Conservation (phyloP, 1,284 basidiomycete genomes). For the Trichosporon sp. region DNA sequence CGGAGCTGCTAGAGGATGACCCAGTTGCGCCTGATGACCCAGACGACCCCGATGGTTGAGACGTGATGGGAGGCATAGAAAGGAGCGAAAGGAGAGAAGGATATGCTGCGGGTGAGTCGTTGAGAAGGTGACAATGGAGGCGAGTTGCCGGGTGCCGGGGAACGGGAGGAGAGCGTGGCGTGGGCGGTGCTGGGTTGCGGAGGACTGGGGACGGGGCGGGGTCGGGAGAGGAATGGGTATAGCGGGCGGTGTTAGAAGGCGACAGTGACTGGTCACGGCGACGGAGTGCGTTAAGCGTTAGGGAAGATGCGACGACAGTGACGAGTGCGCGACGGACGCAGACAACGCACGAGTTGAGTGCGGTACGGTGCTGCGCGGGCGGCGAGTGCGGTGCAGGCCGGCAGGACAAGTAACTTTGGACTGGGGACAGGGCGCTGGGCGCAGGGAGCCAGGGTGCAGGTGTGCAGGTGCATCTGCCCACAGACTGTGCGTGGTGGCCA, state of each 20-base stretch:
- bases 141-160: not conserved
- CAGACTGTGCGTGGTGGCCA: not conserved
- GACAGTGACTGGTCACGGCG: not conserved
- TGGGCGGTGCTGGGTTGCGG: not conserved
- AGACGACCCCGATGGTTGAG: not conserved
- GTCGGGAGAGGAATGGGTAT: not conserved
- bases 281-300: not conserved
- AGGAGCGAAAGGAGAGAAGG: not conserved
- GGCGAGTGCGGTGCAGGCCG: not conserved
- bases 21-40: not conserved
- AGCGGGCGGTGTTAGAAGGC: not conserved
- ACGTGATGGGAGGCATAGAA: not conserved
- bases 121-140: not conserved
- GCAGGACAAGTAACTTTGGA: not conserved
- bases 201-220: not conserved
- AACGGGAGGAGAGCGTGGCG: not conserved
- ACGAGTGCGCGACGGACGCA: not conserved
- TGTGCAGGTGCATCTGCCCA: not conserved
- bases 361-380: not conserved
- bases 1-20: not conserved
- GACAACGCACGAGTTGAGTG: not conserved
- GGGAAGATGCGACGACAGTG: not conserved
- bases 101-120: not conserved
- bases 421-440: not conserved
- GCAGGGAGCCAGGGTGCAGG: not conserved